These are phyloP conservation scores for Ilex paraguariensis DNA, from an alignment of 305 asterid genomes.

Conservation along the genomic window DNA sequence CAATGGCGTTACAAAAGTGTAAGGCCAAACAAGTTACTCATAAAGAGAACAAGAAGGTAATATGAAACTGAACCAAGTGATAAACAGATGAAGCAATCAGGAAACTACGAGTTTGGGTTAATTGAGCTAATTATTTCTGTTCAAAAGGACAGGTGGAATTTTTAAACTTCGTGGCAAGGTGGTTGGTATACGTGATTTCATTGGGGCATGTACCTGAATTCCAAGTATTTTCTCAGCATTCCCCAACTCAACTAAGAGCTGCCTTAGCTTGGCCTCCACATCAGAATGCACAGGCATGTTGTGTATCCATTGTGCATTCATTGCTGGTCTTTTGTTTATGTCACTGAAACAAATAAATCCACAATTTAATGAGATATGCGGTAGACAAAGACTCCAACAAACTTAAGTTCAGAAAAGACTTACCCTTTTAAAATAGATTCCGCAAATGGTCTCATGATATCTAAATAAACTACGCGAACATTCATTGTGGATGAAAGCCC, in stretches of 20 bases:
- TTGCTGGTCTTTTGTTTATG: slow-evolving; percentile 58
- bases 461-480: slow-evolving; percentile 71
- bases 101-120: no score
- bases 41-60: no score
- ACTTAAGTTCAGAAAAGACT: slow-evolving; percentile 19
- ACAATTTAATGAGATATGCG: slow-evolving; percentile 23
- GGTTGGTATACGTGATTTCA: background rate
- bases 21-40: no score
- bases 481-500: slow-evolving; percentile 95
- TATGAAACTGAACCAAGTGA: no score
- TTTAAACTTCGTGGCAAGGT: no score
- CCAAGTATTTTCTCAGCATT: slow-evolving; percentile 89
- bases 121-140: no score
- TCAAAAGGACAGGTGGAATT: no score
- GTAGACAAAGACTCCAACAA: slow-evolving; percentile 11
- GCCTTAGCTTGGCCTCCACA: slow-evolving; percentile 82
- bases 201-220: slow-evolving; percentile 59
- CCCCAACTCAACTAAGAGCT: slow-evolving; percentile 80
- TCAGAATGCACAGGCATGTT: slow-evolving; percentile 75
- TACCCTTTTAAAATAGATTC: slow-evolving; percentile 87
- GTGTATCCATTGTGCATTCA: slow-evolving; percentile 66
- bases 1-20: no score
- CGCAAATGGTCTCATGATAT: slow-evolving; percentile 97
- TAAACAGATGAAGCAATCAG: no score
- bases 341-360: slow-evolving; percentile 52